Evolutionary conservation across 352 stramenopile genomes (phyloP), one percentile per base, ranked within the genome.

Genomic region (Halophytophthora batemanensis): DNA sequence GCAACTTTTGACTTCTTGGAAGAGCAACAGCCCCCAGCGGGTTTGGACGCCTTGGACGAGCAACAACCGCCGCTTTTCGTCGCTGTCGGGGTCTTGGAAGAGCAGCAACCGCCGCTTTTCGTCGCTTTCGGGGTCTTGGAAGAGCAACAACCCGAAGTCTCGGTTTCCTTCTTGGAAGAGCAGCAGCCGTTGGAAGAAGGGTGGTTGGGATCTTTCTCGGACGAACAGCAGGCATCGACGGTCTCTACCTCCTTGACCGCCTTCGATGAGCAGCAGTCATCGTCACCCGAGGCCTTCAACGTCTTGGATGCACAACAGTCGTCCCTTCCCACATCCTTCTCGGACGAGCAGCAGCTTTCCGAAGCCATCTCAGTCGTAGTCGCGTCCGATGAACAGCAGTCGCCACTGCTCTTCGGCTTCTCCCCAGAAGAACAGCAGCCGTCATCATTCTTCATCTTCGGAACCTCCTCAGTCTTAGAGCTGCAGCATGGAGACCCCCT

Each of bases 241-340:
- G 8, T 21, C 11, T 11, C 22, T n/a, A 34, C 8, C 25, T 31
- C 8, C 25, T 31, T 31, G 25, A n/a, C n/a, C 13, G 50, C n/a
- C 38, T 56, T 61, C 3, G 58, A 62, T 35, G 55, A 68, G 19
- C 52, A 60, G 21, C 52, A 54, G 15, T n/a, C n/a, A n/a, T n/a
- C n/a, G n/a, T n/a, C n/a, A n/a, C n/a, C n/a, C n/a, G n/a, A n/a
- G n/a, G n/a, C n/a, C n/a, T n/a, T n/a, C n/a, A n/a, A n/a, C n/a
- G n/a, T n/a, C n/a, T n/a, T n/a, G n/a, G n/a, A n/a, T n/a, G n/a
- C n/a, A n/a, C n/a, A n/a, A n/a, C n/a, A n/a, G n/a, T n/a, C n/a
- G n/a, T n/a, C n/a, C n/a, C n/a, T 29, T 8, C 22, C 37, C 18
- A 51, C 19, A 7, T 23, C 18, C 25, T 31, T 31, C 25, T 31